phyloP scores from a whole-genome alignment of 148 eudicot genomes.

The Suaeda aralocaspica region DNA sequence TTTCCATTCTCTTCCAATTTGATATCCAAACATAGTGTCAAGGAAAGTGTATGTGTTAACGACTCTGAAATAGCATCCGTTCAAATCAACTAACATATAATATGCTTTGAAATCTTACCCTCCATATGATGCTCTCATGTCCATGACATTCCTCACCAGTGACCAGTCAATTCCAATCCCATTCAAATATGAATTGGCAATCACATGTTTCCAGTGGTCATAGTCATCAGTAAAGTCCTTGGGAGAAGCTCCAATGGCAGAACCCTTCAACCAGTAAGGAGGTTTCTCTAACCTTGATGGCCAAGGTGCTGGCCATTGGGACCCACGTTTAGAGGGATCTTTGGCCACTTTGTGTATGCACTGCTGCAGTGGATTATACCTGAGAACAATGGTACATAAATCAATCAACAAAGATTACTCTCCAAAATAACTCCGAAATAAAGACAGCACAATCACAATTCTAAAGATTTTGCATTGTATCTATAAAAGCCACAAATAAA shows the following conservation, averaged over 20 bases:
- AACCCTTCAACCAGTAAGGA: conserved; percentile 59
- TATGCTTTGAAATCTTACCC: conserved; percentile 40
- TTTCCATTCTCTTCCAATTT: too few relatives aligned
- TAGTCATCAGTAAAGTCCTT: conserved; percentile 55
- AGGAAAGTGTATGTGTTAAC: too few relatives aligned
- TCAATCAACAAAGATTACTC: background rate
- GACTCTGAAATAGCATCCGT: too few relatives aligned
- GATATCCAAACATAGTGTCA: too few relatives aligned
- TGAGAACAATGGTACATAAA: conserved; percentile 10
- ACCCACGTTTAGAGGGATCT: conserved; percentile 46
- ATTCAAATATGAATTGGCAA: conserved; percentile 49
- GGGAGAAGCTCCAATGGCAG: conserved; percentile 51
- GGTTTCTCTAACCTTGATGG: conserved; percentile 46
- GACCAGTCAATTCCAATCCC: conserved; percentile 68
- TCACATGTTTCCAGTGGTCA: conserved; percentile 54
- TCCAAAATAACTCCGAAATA: conserved; percentile 4
- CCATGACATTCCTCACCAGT: conserved; percentile 70
- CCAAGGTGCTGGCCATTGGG: conserved; percentile 68
- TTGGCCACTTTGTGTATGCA: conserved; percentile 64
- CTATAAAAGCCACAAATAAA: background rate
- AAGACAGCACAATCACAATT: background rate
- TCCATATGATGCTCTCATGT: conserved; percentile 72
- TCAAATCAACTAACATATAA: too few relatives aligned
- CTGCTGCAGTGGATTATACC: conserved; percentile 59
- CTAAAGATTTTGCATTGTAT: too few relatives aligned